Conservation (phyloP, 106 monocot species). For the Phalaenopsis equestris region DNA sequence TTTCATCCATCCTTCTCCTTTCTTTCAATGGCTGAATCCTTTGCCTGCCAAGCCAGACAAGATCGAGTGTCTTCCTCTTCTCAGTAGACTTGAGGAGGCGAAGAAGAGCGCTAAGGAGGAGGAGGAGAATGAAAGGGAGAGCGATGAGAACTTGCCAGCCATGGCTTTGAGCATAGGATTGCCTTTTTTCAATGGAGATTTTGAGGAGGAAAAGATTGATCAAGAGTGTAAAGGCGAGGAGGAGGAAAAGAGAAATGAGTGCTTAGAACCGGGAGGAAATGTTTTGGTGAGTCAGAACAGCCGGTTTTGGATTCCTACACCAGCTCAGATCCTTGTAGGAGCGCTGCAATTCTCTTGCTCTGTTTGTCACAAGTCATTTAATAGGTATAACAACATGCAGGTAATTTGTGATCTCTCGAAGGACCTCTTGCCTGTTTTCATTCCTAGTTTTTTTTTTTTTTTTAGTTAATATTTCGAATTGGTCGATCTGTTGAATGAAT, state of each 20-base stretch:
- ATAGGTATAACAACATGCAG: constrained; percentile 87
- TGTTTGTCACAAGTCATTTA: constrained; percentile 75
- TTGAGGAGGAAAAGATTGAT: neutral
- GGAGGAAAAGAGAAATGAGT: neutral
- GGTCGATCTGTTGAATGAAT: no score
- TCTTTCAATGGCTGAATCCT: neutral
- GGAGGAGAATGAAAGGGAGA: neutral
- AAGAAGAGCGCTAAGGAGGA: constrained; percentile 21
- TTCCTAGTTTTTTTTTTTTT: no score
- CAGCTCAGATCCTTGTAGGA: constrained; percentile 63
- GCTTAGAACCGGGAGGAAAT: neutral
- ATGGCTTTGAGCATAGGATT: constrained; percentile 43
- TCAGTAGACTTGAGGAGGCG: constrained; percentile 32
- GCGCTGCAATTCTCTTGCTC: constrained; percentile 66
- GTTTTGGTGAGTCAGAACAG: neutral
- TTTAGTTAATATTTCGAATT: no score
- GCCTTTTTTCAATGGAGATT: constrained; percentile 8
- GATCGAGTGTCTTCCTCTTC: constrained; percentile 30
- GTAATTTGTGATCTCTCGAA: constrained; percentile 11
- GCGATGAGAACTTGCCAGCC: neutral
- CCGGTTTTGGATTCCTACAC: constrained; percentile 72
- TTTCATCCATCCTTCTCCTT: neutral
- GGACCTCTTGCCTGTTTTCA: no score
- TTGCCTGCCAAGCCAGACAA: neutral
- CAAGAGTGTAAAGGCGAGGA: constrained; percentile 3